Conservation (phyloP, 768 basidiomycete genomes). For the Lactarius quietus region DNA sequence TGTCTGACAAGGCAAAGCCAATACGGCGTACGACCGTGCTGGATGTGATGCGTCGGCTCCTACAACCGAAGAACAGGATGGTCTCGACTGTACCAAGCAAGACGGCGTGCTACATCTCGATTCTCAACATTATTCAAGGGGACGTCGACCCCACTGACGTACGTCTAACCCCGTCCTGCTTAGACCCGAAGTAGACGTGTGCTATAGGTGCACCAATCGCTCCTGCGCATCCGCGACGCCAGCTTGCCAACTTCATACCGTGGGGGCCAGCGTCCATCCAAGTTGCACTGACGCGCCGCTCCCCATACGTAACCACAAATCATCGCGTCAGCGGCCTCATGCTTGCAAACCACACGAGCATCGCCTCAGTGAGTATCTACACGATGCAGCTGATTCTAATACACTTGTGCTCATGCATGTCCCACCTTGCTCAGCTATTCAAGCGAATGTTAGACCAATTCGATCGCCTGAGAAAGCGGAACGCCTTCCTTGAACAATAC, state of each 20-base stretch:
- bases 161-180: conserved; percentile 28
- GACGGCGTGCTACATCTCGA: conserved; percentile 94
- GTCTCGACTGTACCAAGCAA: conserved; percentile 92
- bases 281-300: conserved; percentile 88
- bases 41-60: conserved; percentile 95
- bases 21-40: conserved; percentile 95
- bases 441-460: conserved; percentile 96
- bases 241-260: conserved; percentile 96
- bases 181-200: conserved; percentile 2
- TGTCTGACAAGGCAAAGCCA: conserved; percentile 69
- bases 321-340: conserved; percentile 97
- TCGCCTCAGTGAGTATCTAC: conserved; percentile 70
- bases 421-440: conserved; percentile 59
- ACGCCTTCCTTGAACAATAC: conserved; percentile 96
- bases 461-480: conserved; percentile 78
- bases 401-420: not conserved
- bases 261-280: conserved; percentile 99
- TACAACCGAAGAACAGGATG: conserved; percentile 99
- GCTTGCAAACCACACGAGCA: conserved; percentile 99
- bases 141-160: conserved; percentile 99
- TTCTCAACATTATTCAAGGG: conserved; percentile 97
- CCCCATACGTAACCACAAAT: conserved; percentile 81
- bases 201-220: conserved; percentile 92
- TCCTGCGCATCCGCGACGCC: conserved; percentile 95
- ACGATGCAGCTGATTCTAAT: not conserved